Percentiles rank a stretch among this genome's conserved stretches.
Conservation (phyloP, 2,329 filamentous ascomycete genomes). For the Cladosporium sp. region DNA sequence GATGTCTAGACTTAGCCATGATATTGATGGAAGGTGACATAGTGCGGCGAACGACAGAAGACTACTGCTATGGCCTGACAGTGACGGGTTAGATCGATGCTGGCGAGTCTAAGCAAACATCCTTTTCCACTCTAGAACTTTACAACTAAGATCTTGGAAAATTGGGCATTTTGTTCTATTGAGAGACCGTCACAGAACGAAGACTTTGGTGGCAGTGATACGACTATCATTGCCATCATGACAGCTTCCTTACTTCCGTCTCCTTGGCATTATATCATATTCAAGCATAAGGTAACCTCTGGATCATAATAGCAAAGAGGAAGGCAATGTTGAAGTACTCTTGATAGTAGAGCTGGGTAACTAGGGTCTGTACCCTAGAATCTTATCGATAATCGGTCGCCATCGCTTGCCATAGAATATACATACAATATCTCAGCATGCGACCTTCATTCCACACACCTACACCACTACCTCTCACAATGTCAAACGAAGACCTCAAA, state of each 20-base stretch:
- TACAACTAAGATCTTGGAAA: no score
- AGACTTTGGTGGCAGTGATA: no score
- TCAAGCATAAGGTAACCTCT: neutral
- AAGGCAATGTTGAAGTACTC: neutral
- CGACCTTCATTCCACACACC: neutral
- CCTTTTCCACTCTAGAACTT: no score
- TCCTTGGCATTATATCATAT: neutral
- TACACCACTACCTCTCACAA: conserved; percentile 21
- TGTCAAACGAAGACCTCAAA: conserved; percentile 45
- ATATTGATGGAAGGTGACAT: neutral
- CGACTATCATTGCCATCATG: no score
- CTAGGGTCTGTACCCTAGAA: neutral
- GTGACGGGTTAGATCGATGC: neutral
- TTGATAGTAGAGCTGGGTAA: neutral
- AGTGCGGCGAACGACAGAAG: neutral
- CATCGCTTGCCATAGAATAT: neutral
- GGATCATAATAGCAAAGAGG: neutral
- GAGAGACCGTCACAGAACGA: no score
- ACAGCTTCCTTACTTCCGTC: neutral
- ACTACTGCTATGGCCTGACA: neutral
- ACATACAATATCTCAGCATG: neutral
- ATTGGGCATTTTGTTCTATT: no score
- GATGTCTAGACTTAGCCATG: neutral
- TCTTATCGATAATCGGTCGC: neutral
- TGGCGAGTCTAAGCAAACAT: neutral